Evolutionary conservation across 768 basidiomycete species (phyloP), one percentile per base, ranked within the genome.

Genomic region (Roridomyces roridus): DNA sequence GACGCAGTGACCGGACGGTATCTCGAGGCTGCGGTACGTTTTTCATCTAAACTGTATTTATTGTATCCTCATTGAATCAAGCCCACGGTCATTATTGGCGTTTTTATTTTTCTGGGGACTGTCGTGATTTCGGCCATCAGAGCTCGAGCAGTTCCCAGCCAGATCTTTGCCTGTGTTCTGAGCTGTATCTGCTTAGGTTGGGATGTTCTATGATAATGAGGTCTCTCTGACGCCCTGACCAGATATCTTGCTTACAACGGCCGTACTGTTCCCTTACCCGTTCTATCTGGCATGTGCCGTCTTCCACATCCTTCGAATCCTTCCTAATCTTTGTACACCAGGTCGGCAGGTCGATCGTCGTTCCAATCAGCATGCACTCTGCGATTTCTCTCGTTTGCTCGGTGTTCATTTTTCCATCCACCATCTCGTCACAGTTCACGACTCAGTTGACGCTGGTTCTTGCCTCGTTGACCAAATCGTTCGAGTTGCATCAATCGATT

Each of bases 31-130:
- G 75, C 57, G 10, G 76, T 76, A 55, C 43, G 77, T 67, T 12
- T 18, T 7, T 0, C 55, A 43, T 29, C 14, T 1, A 18, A 21
- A 24, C 53, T 23, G 40, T 3, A 9, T 6, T 2, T 28, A 12
- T 15, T 49, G 10, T 12, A 25, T 1, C 42, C 35, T 57, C 18
- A 21, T n/a, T 25, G n/a, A 17, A 15, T 47, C 67, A 23, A 86
- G 77, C 88, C 89, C 0, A 78, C 82, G 2, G 70, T 85, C 36
- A 86, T 92, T 39, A 55, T 85, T 2, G 84, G 75, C 2, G 70
- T 85, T 24, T 92, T 89, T 62, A 71, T 92, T 8, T 88, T 87
- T 65, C 23, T 86, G 4, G 88, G 87, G 5, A 82, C 77, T 51
- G 72, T 74, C 0, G 72, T 84, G 55, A 79, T 90, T 51, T 64